A percentile compares a stretch with the other conserved stretches of the same genome.
Evolutionary conservation across 2,329 filamentous ascomycete species (phyloP).

Genomic region (Penicillium sp.): DNA sequence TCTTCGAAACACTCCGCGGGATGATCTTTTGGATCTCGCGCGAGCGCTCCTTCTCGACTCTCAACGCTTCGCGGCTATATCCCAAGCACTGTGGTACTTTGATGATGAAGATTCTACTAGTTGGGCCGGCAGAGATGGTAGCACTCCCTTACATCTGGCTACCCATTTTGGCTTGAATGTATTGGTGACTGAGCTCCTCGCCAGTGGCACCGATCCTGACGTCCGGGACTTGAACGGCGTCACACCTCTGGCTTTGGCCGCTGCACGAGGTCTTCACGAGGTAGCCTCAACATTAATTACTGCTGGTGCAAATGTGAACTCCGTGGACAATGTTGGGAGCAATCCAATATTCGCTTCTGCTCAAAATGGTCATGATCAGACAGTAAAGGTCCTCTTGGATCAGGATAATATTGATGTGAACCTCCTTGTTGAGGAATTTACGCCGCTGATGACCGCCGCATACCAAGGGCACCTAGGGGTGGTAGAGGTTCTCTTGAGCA

Average conservation of each 20-base stretch:
- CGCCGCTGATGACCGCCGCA: conserved; percentile 4
- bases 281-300: conserved; percentile 1
- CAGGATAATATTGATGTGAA: conserved; percentile 6
- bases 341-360: background rate
- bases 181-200: conserved; percentile 4
- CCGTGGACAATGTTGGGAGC: conserved; percentile 3
- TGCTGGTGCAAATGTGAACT: conserved; percentile 6
- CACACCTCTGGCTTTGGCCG: conserved; percentile 3
- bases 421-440: background rate
- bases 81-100: conserved; percentile 9
- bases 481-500: background rate
- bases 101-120: conserved; percentile 6
- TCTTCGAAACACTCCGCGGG: conserved; percentile 1
- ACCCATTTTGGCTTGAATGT: conserved; percentile 8
- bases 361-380: background rate
- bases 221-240: conserved; percentile 4
- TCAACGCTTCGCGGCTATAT: background rate
- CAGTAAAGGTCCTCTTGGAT: background rate
- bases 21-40: background rate
- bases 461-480: background rate
- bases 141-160: conserved; percentile 6
- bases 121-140: conserved; percentile 9
- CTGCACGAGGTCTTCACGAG: background rate
- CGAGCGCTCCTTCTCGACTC: background rate
- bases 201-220: conserved; percentile 1